phyloP scores from a whole-genome alignment of 116 monocot genomes.

The Dioscorea cayenensis region DNA sequence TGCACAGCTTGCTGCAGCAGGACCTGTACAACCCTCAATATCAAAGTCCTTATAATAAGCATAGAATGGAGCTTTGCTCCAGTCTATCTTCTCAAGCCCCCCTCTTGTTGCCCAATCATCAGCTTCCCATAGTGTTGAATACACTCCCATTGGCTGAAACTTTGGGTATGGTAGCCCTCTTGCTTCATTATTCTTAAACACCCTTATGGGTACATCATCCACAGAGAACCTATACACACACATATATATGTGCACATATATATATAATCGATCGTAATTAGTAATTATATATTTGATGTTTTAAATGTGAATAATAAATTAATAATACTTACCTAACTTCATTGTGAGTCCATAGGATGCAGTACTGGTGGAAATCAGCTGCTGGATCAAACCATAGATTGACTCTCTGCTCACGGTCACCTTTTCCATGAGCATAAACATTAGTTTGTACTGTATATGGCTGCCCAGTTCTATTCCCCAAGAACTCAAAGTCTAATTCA shows the following conservation, averaged over 20 bases:
- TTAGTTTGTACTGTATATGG: slow-evolving; percentile 65
- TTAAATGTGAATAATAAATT: not conserved
- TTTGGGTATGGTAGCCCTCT: slow-evolving; percentile 29
- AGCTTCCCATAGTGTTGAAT: slow-evolving; percentile 44
- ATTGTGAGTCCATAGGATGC: slow-evolving; percentile 34
- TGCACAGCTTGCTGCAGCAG: slow-evolving; percentile 6
- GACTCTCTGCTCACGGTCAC: slow-evolving; percentile 38
- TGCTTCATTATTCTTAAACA: slow-evolving; percentile 34
- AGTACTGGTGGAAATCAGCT: slow-evolving; percentile 29
- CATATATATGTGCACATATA: no score
- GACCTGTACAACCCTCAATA: slow-evolving; percentile 25
- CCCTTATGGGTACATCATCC: slow-evolving; percentile 35
- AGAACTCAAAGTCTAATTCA: slow-evolving; percentile 67
- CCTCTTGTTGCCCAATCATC: slow-evolving; percentile 43
- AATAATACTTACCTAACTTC: slow-evolving; percentile 17
- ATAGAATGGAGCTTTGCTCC: slow-evolving; percentile 31
- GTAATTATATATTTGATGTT: not conserved
- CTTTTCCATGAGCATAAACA: slow-evolving; percentile 43
- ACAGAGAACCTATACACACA: slow-evolving; percentile 39
- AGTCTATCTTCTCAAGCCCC: slow-evolving; percentile 36
- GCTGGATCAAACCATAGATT: slow-evolving; percentile 53
- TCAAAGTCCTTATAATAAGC: slow-evolving; percentile 34
- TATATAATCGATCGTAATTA: not conserved
- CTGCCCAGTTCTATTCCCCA: slow-evolving; percentile 47
- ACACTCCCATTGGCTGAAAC: slow-evolving; percentile 39